Base-by-base conservation (phyloP, 2,329 filamentous ascomycete species). In the Aspergillus sp. region DNA sequence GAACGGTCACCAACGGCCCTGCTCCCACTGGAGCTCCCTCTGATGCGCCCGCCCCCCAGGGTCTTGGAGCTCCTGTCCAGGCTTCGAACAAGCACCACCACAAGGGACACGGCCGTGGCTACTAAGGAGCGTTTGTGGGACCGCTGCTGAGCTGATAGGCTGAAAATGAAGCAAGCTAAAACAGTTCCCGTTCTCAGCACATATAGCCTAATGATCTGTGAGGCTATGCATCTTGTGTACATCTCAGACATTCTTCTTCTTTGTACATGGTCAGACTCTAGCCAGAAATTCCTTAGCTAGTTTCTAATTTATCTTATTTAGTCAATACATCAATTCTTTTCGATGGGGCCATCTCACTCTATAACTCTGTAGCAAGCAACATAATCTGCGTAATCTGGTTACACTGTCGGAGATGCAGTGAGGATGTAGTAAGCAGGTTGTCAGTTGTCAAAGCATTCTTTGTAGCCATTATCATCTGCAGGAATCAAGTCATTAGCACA, bases 11-110 rank as follows among this genome's bases (percentile, higher is more conserved):
- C n/a, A 19, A 50, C 47, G 36, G 21, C 36, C 15, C 28, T 43
- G 36, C 25, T 15, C 38, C 52, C 38, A 25, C 52, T 39, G 52
- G 51, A 19, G n/a, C 32, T 28, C 51, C 51, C 17, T 23, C 15
- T 12, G 32, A 25, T 25, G 19, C 8, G 5, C 32, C 51, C 23
- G 25, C 21, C 25, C n/a, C 30, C 13, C 9, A 54, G 51, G 51
- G 51, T 39, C 51, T 54, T 23, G 51, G 52, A 3, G 52, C 52
- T 54, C 45, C 45, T 25, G 17, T 47, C 19, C 19, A 47, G 43
- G 45, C 21, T 30, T 43, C 39, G 4, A 15, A 23, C 25, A 30
- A 50, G 36, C 36, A 43, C 38, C 21, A 55, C 36, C 32, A 25
- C 25, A 21, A 55, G 32, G 23, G 41, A 5, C 52, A 39, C 21